These are phyloP conservation scores for Arctostaphylos glauca DNA, from an alignment of 148 eudicot species.

Conservation along the genomic window DNA sequence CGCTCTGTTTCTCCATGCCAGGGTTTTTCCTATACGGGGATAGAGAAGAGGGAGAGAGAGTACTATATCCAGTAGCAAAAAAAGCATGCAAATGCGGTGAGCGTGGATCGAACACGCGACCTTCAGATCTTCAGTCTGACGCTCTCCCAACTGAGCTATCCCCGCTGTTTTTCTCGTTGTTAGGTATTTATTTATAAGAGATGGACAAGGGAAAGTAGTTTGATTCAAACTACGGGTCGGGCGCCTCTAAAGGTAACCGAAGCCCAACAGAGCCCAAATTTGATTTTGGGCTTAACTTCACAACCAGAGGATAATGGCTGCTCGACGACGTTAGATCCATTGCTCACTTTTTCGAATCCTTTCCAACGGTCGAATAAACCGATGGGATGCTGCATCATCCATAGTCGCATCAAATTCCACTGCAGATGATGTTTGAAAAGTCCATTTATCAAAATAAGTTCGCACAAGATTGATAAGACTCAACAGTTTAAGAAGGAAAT, in stretches of 20 bases:
- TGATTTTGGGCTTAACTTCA: neutral
- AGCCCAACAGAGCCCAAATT: neutral
- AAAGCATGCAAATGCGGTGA: slow-evolving; percentile 48
- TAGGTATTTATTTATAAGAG: too few relatives aligned
- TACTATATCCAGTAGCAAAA: too few relatives aligned
- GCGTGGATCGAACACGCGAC: slow-evolving; percentile 91
- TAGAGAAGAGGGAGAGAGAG: too few relatives aligned
- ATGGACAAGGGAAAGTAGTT: too few relatives aligned
- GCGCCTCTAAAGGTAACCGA: neutral
- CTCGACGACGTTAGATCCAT: neutral
- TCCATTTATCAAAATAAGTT: neutral
- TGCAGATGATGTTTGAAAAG: neutral
- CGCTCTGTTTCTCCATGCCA: neutral
- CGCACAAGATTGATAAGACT: too few relatives aligned
- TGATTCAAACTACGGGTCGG: neutral
- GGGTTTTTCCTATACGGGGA: too few relatives aligned
- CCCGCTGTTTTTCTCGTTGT: slow-evolving; percentile 17
- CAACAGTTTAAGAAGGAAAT: too few relatives aligned
- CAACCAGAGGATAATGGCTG: neutral
- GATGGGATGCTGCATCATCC: too few relatives aligned
- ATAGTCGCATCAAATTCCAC: neutral
- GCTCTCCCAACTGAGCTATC: slow-evolving; percentile 79
- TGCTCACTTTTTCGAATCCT: neutral
- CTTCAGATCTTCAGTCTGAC: slow-evolving; percentile 81
- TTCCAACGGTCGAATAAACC: slow-evolving; percentile 2